Conservation (phyloP, 176 grass and related monocot genomes). For the Oryza punctata region DNA sequence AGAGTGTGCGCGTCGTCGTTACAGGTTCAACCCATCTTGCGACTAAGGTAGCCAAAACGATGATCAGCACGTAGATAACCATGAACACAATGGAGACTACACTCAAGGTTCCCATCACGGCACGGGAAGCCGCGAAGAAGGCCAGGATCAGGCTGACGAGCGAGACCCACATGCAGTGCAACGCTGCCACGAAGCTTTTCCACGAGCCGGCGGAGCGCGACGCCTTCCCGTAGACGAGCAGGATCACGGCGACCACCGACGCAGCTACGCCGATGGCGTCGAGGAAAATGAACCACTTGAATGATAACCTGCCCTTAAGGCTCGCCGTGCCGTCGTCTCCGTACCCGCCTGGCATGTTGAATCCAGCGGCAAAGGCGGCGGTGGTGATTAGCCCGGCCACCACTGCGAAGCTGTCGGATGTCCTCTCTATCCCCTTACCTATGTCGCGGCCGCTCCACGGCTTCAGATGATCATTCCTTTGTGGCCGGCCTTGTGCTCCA, state of each 20-base stretch:
- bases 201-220: not conserved
- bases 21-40: fast-evolving
- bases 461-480: constrained; percentile 4
- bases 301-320: not conserved
- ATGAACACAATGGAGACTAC: too few species aligned
- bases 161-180: not conserved
- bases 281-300: not conserved
- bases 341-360: not conserved
- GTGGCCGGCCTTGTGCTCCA: not conserved
- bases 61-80: not conserved
- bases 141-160: constrained; percentile 15
- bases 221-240: not conserved
- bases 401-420: not conserved
- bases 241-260: constrained; percentile 3
- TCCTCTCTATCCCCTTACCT: not conserved
- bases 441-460: not conserved
- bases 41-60: fast-evolving
- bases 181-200: not conserved
- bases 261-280: not conserved
- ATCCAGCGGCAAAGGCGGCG: constrained; percentile 9
- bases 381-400: constrained; percentile 18
- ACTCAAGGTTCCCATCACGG: not conserved
- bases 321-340: not conserved
- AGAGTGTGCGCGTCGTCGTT: fast-evolving
- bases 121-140: not conserved